Percentiles rank a stretch among this genome's conserved stretches.
Conservation (phyloP, 192 early-diverging fungal species). For the Neocallimastix lanati region DNA sequence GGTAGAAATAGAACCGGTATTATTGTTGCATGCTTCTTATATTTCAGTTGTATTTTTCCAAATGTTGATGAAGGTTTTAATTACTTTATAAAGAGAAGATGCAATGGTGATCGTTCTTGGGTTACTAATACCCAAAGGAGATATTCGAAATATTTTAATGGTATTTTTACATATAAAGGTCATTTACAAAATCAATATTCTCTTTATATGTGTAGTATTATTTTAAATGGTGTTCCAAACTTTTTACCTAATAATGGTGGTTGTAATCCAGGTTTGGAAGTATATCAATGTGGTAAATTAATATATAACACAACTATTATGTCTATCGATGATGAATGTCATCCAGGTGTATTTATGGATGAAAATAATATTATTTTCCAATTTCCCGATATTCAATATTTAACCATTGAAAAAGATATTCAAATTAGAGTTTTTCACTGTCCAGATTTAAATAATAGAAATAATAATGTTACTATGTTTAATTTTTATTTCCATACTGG, state of each 20-base stretch:
- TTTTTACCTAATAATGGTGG: conserved; percentile 11
- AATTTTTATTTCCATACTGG: conserved; percentile 39
- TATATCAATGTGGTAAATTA: conserved; percentile 18
- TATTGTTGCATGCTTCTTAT: conserved; percentile 24
- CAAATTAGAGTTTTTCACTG: conserved; percentile 15
- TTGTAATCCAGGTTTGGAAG: conserved; percentile 21
- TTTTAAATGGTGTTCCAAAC: conserved; percentile 19
- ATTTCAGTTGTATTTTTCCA: conserved; percentile 16
- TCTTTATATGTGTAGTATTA: conserved; percentile 17
- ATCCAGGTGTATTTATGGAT: background rate
- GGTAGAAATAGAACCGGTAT: conserved; percentile 20
- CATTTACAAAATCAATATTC: conserved; percentile 18
- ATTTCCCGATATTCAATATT: background rate
- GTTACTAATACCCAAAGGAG: conserved; percentile 17
- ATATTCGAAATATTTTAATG: conserved; percentile 34
- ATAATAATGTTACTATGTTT: conserved; percentile 24
- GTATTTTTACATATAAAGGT: conserved; percentile 21
- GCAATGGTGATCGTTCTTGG: conserved; percentile 14
- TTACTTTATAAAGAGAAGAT: conserved; percentile 18
- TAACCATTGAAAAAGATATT: conserved; percentile 18
- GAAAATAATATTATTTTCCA: conserved; percentile 4
- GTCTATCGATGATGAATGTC: conserved; percentile 3
- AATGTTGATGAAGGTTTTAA: conserved; percentile 29
- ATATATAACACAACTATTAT: conserved; percentile 1
- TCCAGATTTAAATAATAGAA: conserved; percentile 8